Percentiles rank a stretch among this genome's conserved stretches.
Conservation (phyloP, 139 green algal genomes). For the Coelastrella sp. region DNA sequence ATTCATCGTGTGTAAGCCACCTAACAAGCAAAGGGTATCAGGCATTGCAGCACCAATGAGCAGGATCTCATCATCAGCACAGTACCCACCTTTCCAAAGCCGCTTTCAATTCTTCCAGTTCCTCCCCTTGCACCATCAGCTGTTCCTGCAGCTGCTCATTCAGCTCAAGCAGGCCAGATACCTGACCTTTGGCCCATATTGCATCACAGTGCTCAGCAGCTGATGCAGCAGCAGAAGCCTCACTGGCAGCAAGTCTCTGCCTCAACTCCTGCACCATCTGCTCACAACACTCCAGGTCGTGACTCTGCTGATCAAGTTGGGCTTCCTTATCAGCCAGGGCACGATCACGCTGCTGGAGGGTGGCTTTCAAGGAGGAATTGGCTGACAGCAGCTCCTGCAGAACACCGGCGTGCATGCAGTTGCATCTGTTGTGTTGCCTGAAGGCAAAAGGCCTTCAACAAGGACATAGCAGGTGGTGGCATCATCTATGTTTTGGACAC, state of each 20-base stretch:
- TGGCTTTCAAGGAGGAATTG: slow-evolving; percentile 37
- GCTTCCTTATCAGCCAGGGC: background rate
- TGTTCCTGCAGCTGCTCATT: slow-evolving; percentile 37
- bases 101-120: slow-evolving; percentile 20
- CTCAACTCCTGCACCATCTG: slow-evolving; percentile 36
- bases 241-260: background rate
- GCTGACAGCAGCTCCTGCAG: slow-evolving; percentile 11
- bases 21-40: too few relatives aligned
- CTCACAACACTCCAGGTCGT: slow-evolving; percentile 21
- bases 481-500: too few relatives aligned
- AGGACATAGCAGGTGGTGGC: background rate
- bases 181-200: slow-evolving; percentile 34
- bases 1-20: too few relatives aligned
- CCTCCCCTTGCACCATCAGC: background rate
- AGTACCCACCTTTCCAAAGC: background rate
- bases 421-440: too few relatives aligned
- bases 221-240: background rate
- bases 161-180: slow-evolving; percentile 12
- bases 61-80: background rate
- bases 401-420: too few relatives aligned
- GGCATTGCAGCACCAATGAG: too few relatives aligned
- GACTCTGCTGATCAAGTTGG: slow-evolving; percentile 19
- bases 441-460: too few relatives aligned
- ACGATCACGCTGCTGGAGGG: slow-evolving; percentile 29
- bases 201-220: slow-evolving; percentile 38